Evolutionary conservation across 345 rosid species (phyloP).

Genomic region (Geranium rotundifolium): DNA sequence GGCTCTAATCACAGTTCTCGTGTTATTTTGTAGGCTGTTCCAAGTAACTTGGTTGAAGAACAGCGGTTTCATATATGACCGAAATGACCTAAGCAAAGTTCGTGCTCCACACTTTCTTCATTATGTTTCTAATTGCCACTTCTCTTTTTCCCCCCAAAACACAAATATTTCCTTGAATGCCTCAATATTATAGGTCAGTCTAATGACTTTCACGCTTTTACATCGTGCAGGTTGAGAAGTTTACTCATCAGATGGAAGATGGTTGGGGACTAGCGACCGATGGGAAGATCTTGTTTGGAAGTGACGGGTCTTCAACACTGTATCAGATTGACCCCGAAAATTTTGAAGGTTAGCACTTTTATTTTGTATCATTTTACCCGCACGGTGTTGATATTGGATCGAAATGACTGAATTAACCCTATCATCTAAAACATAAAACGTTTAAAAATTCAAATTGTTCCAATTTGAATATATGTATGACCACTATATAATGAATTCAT

Average conservation of each 20-base stretch:
- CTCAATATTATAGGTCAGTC: too few relatives aligned
- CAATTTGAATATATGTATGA: not conserved
- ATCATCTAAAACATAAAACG: not conserved
- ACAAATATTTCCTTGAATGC: not conserved
- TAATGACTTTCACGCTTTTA: not conserved
- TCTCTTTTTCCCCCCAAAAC: not conserved
- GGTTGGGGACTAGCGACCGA: conserved; percentile 98
- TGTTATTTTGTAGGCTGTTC: conserved; percentile 69
- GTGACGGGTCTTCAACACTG: conserved; percentile 78
- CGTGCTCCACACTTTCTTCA: conserved; percentile 29
- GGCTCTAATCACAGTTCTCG: conserved; percentile 21
- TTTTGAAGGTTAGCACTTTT: conserved; percentile 39
- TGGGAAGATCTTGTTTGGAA: conserved; percentile 74
- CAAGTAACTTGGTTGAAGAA: conserved; percentile 87
- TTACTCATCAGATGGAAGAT: conserved; percentile 77
- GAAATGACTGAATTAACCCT: not conserved
- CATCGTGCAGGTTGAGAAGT: conserved; percentile 46
- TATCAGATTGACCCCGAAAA: conserved; percentile 67
- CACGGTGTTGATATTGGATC: too few relatives aligned
- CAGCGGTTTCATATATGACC: conserved; percentile 81
- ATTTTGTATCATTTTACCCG: conserved; percentile 7
- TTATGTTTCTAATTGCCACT: conserved; percentile 6
- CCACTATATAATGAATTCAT: not conserved
- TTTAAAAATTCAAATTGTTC: too few relatives aligned
- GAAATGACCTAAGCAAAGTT: conserved; percentile 60